Evolutionary conservation across 208 protist species (phyloP), one percentile per base, ranked within the genome.

Genomic region (Trypanosoma cruzi): DNA sequence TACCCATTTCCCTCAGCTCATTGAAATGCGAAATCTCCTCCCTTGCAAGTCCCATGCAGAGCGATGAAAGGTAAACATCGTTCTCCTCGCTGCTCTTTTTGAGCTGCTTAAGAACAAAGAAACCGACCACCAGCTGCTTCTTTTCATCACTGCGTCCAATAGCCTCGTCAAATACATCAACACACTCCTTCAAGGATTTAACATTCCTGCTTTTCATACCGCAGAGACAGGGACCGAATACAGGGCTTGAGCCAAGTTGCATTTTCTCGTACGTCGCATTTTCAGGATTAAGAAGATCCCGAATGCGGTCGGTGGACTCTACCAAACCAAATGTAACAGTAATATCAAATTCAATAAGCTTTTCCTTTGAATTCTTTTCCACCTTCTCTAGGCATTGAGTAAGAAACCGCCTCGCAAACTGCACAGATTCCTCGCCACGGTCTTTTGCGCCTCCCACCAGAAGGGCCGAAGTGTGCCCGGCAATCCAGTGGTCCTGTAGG

Each of bases 221-320:
- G 65, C 83, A 76, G 44, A 93, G 71, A 68, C 88, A 93, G 14
- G 88, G 88, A 29, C 88, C 88, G 75, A 84, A 93, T 26, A 90
- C 77, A 18, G 88, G 88, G 26, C 75, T 87, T 24, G 84, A 90
- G 48, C 82, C 88, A 50, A 87, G 80, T 18, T 72, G 54, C 73
- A 87, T 37, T 58, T 76, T 83, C 29, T 65, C 68, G 70, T 93
- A 85, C 37, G 4, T 28, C 18, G 50, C 31, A 24, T 52, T 74
- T 44, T 62, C 76, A 18, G 58, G 29, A 59, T 84, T 85, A 49
- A 92, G 73, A 54, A 92, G 77, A 73, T 92, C 86, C 54, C 68
- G 75, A 66, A 82, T 76, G 53, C 77, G 71, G 58, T 89, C 81
- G 22, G 75, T 71, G 46, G 77, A 73, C 57, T 83, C 79, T 56